Base-by-base conservation (phyloP, 768 basidiomycete species). In the Leccinum variicolor region DNA sequence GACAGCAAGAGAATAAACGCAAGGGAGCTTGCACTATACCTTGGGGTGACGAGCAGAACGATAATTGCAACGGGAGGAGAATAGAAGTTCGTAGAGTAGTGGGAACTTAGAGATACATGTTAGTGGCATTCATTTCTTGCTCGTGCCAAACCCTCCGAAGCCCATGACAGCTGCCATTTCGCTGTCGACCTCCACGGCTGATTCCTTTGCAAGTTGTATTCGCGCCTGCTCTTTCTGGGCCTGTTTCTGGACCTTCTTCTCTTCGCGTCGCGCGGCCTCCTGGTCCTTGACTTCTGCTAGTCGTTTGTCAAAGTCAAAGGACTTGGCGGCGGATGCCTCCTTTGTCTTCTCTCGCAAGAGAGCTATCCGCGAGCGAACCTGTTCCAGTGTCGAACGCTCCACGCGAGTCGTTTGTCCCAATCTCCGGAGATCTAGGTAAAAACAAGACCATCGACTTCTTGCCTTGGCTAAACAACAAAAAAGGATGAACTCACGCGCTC, bases 361-460 rank as follows among this genome's bases (percentile, higher is more conserved):
- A 0, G 92, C 91, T 73, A 99, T 98, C 58, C 90, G 86, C 6
- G 87, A 87, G 47, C 93, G 90, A 53, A 99, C 97, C 75, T 99
- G 93, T 62, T 87, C 86, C 17, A 98, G 75, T 0, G 95, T 95
- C 2, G 97, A 98, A 17, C 94, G 84, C 66, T 86, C 87, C 54
- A 97, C 79, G 54, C 87, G 88, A 19, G 96, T 99, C 2, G 93
- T 93, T 76, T 98, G 97, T n/a, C 97, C 97, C n/a, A 98, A 66
- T 25, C 80, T 83, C 43, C 94, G 87, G 52, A 99, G 79, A 79
- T 99, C 97, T 98, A 70, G 6, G 34, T 46, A 2, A 50, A 25
- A 43, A 10, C 11, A 13, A 43, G 11, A 11, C 10, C 29, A 23
- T 65, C 13, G 62, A 23, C 29, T 28, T n/a, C n/a, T 21, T 25